A percentile compares a stretch with the other conserved stretches of the same genome.
These are phyloP conservation scores for Citrullus mucosospermus DNA, from an alignment of 306 rosid genomes.

Conservation along the genomic window DNA sequence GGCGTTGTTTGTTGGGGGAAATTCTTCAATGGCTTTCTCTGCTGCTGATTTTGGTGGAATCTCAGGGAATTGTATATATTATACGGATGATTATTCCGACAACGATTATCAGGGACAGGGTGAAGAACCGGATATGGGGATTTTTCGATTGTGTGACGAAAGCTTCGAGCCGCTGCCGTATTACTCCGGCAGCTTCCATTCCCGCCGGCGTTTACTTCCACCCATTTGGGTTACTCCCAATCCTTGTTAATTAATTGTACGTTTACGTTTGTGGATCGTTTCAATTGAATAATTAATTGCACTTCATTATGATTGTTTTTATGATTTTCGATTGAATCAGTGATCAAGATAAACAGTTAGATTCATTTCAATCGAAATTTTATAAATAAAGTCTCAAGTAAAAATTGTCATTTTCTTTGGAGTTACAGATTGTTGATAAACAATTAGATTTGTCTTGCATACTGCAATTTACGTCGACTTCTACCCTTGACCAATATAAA, in stretches of 20 bases:
- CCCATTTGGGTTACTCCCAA: conserved; percentile 66
- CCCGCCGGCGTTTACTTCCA: conserved; percentile 24
- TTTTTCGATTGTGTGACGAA: conserved; percentile 30
- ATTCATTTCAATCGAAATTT: not conserved
- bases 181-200: conserved; percentile 21
- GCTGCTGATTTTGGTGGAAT: conserved; percentile 39
- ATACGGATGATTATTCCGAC: conserved; percentile 51
- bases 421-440: not conserved
- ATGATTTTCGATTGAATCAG: not conserved
- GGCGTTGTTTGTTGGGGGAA: conserved; percentile 46
- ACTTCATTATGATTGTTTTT: not conserved
- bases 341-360: not conserved
- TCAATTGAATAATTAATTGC: not conserved
- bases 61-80: conserved; percentile 44
- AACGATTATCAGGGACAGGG: conserved; percentile 28
- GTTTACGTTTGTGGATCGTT: not conserved
- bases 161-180: conserved; percentile 36
- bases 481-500: no score
- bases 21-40: conserved; percentile 35
- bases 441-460: no score
- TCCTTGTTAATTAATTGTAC: conserved; percentile 29
- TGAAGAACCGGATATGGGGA: conserved; percentile 51
- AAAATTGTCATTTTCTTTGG: not conserved
- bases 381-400: not conserved
- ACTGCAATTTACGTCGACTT: no score